A percentile compares a stretch with the other conserved stretches of the same genome.
Conservation (phyloP, 2,329 filamentous ascomycete genomes). For the Sclerotinia nivalis region DNA sequence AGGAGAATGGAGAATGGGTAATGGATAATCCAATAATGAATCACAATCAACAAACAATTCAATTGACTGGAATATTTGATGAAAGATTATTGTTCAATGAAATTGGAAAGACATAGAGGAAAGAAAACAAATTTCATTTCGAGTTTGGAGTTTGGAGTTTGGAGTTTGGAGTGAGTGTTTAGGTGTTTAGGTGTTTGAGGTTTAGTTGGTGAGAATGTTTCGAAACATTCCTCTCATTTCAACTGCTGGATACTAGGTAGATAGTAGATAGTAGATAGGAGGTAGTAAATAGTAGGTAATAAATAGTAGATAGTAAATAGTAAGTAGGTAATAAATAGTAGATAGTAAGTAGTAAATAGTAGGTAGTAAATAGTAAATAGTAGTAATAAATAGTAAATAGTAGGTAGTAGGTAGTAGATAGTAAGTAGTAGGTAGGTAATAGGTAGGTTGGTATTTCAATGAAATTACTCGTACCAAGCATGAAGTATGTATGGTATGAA, state of each 20-base stretch:
- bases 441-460: too few relatives aligned
- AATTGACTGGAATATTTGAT: not conserved
- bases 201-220: conserved; percentile 13
- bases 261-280: too few relatives aligned
- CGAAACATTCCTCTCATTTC: conserved; percentile 15
- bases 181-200: conserved; percentile 2
- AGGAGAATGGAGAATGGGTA: not conserved
- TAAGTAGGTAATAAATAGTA: too few relatives aligned
- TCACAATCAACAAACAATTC: not conserved
- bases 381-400: too few relatives aligned
- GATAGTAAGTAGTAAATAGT: too few relatives aligned
- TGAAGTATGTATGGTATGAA: too few relatives aligned
- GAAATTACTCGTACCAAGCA: not conserved
- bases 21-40: not conserved
- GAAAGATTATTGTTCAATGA: not conserved
- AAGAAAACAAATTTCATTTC: not conserved
- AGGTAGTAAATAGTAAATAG: too few relatives aligned
- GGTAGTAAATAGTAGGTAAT: too few relatives aligned
- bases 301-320: too few relatives aligned
- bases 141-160: not conserved
- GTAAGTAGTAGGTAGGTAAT: too few relatives aligned
- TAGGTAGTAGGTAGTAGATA: too few relatives aligned
- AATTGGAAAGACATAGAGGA: not conserved
- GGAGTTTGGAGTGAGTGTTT: not conserved
- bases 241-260: not conserved